phyloP scores from a whole-genome alignment of 2,329 filamentous ascomycete genomes.

The Corniculantispora saksenae region DNA sequence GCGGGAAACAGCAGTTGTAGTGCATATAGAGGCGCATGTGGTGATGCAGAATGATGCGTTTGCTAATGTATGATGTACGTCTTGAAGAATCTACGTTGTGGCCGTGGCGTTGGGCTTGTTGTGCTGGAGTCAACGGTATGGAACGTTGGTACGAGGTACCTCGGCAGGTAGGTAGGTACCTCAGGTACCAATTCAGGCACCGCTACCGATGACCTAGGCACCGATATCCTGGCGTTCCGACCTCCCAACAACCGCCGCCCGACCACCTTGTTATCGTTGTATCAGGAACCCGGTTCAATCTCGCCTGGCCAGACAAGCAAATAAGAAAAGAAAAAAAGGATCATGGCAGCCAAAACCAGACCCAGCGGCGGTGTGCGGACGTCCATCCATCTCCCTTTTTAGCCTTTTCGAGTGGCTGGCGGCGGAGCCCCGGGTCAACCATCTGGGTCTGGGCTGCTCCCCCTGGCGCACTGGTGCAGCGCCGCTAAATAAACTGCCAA shows the following conservation, averaged over 20 bases:
- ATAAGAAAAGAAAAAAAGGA: not conserved
- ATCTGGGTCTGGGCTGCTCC: not conserved
- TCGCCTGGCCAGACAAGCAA: not conserved
- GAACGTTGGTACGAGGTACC: too few species aligned
- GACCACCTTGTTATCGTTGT: not conserved
- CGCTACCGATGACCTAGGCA: not conserved
- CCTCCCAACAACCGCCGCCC: not conserved
- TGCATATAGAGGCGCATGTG: too few species aligned
- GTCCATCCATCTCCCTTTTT: not conserved
- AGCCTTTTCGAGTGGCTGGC: not conserved
- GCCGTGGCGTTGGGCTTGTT: too few species aligned
- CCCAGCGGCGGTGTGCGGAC: not conserved
- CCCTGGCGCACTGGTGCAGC: not conserved
- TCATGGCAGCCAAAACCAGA: not conserved
- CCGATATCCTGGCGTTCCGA: not conserved
- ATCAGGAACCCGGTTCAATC: not conserved
- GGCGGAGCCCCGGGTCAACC: slow-evolving; percentile 4
- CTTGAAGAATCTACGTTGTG: too few species aligned
- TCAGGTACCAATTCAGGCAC: too few species aligned
- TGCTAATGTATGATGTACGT: too few species aligned
- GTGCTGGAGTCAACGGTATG: too few species aligned
- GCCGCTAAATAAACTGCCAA: too few species aligned
- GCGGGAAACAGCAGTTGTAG: too few species aligned
- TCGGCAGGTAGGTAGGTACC: too few species aligned
- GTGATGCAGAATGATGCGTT: too few species aligned